Conservation (phyloP, 805 yeast genomes). For the Naumovozyma baii region DNA sequence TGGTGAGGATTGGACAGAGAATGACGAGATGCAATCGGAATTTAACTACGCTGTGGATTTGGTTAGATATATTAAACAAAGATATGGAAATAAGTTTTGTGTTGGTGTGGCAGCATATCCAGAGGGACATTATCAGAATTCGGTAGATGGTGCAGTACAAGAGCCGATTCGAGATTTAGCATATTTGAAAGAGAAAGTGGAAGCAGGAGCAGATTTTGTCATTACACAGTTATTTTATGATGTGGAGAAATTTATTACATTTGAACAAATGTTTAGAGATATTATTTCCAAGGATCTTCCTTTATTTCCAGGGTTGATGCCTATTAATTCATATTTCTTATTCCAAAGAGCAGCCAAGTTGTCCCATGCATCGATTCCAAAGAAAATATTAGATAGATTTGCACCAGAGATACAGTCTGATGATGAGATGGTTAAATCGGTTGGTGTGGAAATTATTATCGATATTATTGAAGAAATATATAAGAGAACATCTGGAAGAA, state of each 20-base stretch:
- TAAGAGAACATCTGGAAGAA: slow-evolving; percentile 42
- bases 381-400: slow-evolving; percentile 40
- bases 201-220: slow-evolving; percentile 92
- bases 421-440: slow-evolving; percentile 67
- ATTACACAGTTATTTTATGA: slow-evolving; percentile 89
- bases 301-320: slow-evolving; percentile 84
- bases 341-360: slow-evolving; percentile 83
- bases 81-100: slow-evolving; percentile 76
- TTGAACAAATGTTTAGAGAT: slow-evolving; percentile 44
- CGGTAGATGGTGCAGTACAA: slow-evolving; percentile 40
- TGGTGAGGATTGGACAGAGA: slow-evolving; percentile 33
- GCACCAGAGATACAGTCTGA: slow-evolving; percentile 51
- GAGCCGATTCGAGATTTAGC: slow-evolving; percentile 64
- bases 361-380: slow-evolving; percentile 79
- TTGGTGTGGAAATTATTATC: slow-evolving; percentile 68
- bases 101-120: slow-evolving; percentile 97
- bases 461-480: slow-evolving; percentile 54
- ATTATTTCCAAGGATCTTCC: slow-evolving; percentile 38
- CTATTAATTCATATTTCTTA: slow-evolving; percentile 72
- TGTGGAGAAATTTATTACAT: slow-evolving; percentile 61
- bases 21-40: slow-evolving; percentile 35
- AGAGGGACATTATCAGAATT: slow-evolving; percentile 59
- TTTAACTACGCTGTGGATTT: slow-evolving; percentile 79
- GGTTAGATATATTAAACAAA: slow-evolving; percentile 62
- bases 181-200: slow-evolving; percentile 68